phyloP scores from a whole-genome alignment of 345 rosid genomes.

The Hypericum androsaemum region DNA sequence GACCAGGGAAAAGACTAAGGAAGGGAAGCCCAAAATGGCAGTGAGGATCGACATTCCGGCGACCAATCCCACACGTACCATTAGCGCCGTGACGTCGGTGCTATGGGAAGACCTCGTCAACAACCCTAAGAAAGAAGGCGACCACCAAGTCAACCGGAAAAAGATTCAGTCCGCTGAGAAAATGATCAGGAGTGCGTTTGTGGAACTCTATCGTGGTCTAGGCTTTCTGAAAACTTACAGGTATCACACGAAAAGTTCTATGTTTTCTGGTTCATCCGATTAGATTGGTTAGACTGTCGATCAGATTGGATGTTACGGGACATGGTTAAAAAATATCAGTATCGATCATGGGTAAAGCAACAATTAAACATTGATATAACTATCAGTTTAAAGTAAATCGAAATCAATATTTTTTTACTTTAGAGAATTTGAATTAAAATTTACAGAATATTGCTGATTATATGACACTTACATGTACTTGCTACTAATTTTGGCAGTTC shows the following conservation, averaged over 20 bases:
- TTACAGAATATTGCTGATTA: background rate
- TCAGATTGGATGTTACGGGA: no score
- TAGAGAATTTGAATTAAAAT: no score
- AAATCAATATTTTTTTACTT: no score
- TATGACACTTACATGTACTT: no score
- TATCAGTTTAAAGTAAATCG: no score
- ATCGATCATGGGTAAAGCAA: no score
- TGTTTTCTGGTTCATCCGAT: no score
- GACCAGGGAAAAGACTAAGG: constrained; percentile 49
- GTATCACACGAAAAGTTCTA: no score
- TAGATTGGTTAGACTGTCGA: no score
- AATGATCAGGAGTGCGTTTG: constrained; percentile 75
- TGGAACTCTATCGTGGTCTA: constrained; percentile 81
- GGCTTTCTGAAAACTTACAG: constrained; percentile 69
- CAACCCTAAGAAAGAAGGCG: constrained; percentile 51
- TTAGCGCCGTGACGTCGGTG: constrained; percentile 53
- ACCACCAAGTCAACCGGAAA: constrained; percentile 51
- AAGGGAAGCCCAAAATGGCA: constrained; percentile 66
- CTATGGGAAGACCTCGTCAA: constrained; percentile 89
- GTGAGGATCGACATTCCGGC: constrained; percentile 74
- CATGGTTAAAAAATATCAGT: no score
- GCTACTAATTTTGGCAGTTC: constrained; percentile 44
- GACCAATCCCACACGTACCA: constrained; percentile 45
- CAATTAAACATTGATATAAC: no score
- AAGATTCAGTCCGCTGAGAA: constrained; percentile 83